These are phyloP conservation scores for Rhododendron ferrugineum DNA, from an alignment of 148 eudicot species.

Conservation along the genomic window DNA sequence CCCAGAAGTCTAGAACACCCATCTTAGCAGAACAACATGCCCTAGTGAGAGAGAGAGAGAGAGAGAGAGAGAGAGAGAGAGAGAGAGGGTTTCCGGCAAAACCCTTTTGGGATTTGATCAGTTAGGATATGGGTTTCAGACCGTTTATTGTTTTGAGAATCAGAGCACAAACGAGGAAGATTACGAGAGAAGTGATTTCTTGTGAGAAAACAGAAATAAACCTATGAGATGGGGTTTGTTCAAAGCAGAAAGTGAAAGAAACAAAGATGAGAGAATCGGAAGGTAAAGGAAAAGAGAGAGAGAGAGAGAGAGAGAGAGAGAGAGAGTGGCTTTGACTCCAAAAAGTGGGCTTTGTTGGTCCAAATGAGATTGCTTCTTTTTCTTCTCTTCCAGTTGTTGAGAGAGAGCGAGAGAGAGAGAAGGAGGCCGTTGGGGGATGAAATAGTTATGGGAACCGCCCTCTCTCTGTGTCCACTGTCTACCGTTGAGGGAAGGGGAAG, in stretches of 20 bases:
- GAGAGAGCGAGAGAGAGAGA: neutral
- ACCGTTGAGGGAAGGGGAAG: neutral
- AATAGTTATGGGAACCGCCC: neutral
- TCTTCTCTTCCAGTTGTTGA: slow-evolving; percentile 5
- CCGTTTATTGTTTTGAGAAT: neutral
- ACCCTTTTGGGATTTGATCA: neutral
- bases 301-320: neutral
- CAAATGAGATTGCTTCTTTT: neutral
- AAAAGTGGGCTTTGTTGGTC: slow-evolving; percentile 1
- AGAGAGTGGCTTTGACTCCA: neutral
- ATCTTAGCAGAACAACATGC: slow-evolving; percentile 3
- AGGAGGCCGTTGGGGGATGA: neutral
- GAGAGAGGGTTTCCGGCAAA: neutral
- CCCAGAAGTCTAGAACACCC: slow-evolving; percentile 10
- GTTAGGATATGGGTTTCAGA: slow-evolving; percentile 1
- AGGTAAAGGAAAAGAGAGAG: neutral
- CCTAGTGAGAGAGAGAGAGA: neutral
- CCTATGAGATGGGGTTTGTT: neutral
- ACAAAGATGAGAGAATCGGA: neutral
- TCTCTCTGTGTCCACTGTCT: neutral
- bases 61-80: neutral
- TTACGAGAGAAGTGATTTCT: neutral
- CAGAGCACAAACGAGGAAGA: neutral
- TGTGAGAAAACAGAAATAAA: neutral
- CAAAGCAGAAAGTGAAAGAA: neutral